Conservation (phyloP, 768 basidiomycete genomes). For the Daedaleopsis sinensis region DNA sequence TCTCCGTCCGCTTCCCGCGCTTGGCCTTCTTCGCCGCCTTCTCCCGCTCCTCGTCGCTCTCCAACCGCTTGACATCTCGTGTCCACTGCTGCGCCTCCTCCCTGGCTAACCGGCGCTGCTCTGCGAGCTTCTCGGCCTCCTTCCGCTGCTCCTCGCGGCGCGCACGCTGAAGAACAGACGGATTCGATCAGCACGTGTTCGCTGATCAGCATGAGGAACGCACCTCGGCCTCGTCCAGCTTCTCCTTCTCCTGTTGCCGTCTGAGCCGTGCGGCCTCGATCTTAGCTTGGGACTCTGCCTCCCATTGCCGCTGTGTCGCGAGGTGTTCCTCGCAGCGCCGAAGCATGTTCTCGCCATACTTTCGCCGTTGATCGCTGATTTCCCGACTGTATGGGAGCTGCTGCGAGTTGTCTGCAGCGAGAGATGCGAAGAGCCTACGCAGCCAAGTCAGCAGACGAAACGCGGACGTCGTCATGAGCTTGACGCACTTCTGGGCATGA, state of each 20-base stretch:
- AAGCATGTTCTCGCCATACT: constrained; percentile 88
- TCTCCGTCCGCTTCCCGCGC: constrained; percentile 54
- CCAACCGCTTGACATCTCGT: constrained; percentile 55
- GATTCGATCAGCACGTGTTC: background rate
- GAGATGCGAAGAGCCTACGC: constrained; percentile 76
- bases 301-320: constrained; percentile 67
- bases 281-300: constrained; percentile 70
- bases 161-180: constrained; percentile 46
- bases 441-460: background rate
- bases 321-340: constrained; percentile 83
- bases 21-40: constrained; percentile 49
- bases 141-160: constrained; percentile 65
- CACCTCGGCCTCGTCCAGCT: constrained; percentile 68
- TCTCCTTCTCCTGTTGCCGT: constrained; percentile 79
- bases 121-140: constrained; percentile 79
- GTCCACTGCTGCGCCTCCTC: constrained; percentile 85
- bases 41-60: constrained; percentile 82
- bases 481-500: constrained; percentile 81
- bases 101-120: constrained; percentile 71
- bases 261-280: constrained; percentile 76
- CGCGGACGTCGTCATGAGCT: background rate
- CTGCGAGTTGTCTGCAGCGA: constrained; percentile 72
- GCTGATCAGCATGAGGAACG: constrained; percentile 23
- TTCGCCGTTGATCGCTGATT: constrained; percentile 85
- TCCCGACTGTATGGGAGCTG: constrained; percentile 83